Percentiles rank a stretch among this genome's conserved stretches.
Conservation (phyloP, 2,329 filamentous ascomycete species). For the Colletotrichum theobromicola region DNA sequence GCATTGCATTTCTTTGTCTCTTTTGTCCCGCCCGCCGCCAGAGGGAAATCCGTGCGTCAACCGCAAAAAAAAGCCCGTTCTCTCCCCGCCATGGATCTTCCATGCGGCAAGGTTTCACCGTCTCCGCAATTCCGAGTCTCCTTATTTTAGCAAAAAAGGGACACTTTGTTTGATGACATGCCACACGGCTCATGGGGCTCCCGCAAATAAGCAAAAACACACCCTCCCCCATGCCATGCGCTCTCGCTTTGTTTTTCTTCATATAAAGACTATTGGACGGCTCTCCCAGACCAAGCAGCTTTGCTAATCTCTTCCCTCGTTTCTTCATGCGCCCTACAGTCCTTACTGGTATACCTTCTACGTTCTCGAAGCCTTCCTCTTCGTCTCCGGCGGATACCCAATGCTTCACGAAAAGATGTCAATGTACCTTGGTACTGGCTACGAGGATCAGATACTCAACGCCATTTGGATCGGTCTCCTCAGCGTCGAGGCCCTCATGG, state of each 20-base stretch:
- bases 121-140: constrained; percentile 4
- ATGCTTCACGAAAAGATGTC: constrained; percentile 31
- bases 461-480: constrained; percentile 53
- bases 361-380: constrained; percentile 24
- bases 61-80: not conserved
- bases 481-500: constrained; percentile 48
- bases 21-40: not conserved
- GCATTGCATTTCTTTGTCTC: constrained; percentile 6
- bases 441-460: constrained; percentile 48
- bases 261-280: not conserved
- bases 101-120: constrained; percentile 10
- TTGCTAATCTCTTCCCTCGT: not conserved
- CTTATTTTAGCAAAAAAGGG: not conserved
- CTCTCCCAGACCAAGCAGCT: not conserved
- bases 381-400: constrained; percentile 24
- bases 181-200: not conserved
- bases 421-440: constrained; percentile 31
- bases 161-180: not conserved
- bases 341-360: constrained; percentile 27
- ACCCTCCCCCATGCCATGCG: not conserved
- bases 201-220: not conserved
- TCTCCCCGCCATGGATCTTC: constrained; percentile 8
- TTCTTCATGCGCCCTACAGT: not conserved
- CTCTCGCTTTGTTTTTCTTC: not conserved
- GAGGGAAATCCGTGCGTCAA: not conserved